Percentiles rank a stretch among this genome's conserved stretches.
These are phyloP conservation scores for Verticillium nonalfalfae DNA, from an alignment of 2,329 filamentous ascomycete genomes.

Conservation along the genomic window DNA sequence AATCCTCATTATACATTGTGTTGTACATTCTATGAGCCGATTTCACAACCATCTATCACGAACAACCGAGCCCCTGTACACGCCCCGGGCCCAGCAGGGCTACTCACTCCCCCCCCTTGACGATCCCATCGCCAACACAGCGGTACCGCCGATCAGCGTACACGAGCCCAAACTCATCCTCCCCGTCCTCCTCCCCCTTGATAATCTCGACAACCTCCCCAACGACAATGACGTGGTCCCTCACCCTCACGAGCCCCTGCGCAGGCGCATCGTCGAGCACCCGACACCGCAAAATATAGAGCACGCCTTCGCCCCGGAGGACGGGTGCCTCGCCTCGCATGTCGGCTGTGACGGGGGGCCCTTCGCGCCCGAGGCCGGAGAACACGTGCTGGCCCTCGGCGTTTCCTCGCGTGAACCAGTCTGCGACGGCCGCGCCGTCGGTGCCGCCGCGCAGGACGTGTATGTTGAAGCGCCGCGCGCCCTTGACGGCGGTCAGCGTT, in stretches of 20 bases:
- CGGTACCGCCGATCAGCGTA: constrained; percentile 45
- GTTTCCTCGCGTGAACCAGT: constrained; percentile 46
- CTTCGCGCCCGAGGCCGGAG: constrained; percentile 22
- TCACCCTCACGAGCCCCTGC: constrained; percentile 36
- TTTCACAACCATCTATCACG: background rate
- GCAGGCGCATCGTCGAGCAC: constrained; percentile 31
- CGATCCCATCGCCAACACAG: constrained; percentile 29
- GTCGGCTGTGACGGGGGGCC: constrained; percentile 8
- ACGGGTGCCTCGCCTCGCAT: constrained; percentile 27
- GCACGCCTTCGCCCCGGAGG: constrained; percentile 44
- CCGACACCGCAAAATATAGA: constrained; percentile 38
- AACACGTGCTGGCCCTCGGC: constrained; percentile 27
- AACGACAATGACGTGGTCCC: constrained; percentile 46
- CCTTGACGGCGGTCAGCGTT: constrained; percentile 44
- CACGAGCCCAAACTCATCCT: constrained; percentile 35
- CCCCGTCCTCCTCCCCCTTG: constrained; percentile 16
- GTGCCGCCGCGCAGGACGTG: constrained; percentile 44
- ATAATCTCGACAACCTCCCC: constrained; percentile 43
- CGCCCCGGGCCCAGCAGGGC: background rate
- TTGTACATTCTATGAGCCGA: background rate
- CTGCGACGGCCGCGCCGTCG: constrained; percentile 41
- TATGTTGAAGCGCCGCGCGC: constrained; percentile 42
- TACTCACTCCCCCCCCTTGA: constrained; percentile 6
- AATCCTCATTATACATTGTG: background rate
- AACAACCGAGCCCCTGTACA: background rate